Evolutionary conservation across 2,329 filamentous ascomycete species (phyloP), one percentile per base, ranked within the genome.

Genomic region (Dryadomyces sulphureus): DNA sequence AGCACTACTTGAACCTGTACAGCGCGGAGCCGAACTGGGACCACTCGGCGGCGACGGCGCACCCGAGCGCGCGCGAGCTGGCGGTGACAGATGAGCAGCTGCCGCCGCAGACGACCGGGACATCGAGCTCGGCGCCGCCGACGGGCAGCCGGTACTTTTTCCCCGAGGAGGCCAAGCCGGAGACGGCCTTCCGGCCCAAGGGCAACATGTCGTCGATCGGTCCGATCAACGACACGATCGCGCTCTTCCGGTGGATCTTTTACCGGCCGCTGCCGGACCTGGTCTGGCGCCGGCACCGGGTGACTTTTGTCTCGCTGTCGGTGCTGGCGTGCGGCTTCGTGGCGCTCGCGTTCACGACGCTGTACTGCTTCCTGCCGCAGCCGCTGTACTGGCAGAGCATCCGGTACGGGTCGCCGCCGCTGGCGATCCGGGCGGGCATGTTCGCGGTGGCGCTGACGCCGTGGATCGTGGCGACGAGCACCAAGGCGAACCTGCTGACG

Each of bases 371-470:
- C 60, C 63, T 95, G 9, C 86, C 85, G 41, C 86, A 90, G 54
- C 90, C 90, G 1, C 72, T 94, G 3, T 95, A 89, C 66, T 94
- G 87, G 77, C 67, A 83, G 57, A 92, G 84, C 61, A 94, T 95
- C 54, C 72, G 72, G 40, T 90, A 77, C 55, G 90, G 90, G 38
- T 94, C 90, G 1, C 90, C 90, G 24, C 90, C 90, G 0, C 61
- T 96, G 46, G 87, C 89, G 9, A 79, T 95, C 50, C 76, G 90
- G 52, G 72, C 88, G 7, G 90, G 90, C 41, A 95, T 95, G 90
- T 77, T 95, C 47, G 81, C 89, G 12, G 81, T 95, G 14, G 85
- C 90, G 12, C 76, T 94, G 72, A 82, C 92, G 40, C 90, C 90
- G 1, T 95, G 89, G 88, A 90, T 95, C 52, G 69, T 94, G 43